These are phyloP conservation scores for Exophiala mesophila DNA, from an alignment of 2,329 filamentous ascomycete genomes.

Conservation along the genomic window DNA sequence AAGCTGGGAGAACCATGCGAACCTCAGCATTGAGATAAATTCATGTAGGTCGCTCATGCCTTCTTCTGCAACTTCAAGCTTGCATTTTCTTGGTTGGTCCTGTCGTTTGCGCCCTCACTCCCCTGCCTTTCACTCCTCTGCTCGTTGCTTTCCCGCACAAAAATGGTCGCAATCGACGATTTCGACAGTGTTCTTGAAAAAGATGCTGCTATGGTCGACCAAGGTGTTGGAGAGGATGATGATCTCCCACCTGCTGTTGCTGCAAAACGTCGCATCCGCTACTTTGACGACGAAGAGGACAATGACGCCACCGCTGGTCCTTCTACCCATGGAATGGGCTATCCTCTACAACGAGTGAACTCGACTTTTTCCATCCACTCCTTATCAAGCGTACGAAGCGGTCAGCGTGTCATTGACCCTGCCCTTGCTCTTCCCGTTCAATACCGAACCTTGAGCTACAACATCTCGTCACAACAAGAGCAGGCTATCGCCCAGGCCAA, in stretches of 20 bases:
- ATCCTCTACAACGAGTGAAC: constrained; percentile 10
- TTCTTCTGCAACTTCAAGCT: background rate
- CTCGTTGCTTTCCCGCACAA: background rate
- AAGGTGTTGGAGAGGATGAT: constrained; percentile 8
- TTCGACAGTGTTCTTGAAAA: constrained; percentile 3
- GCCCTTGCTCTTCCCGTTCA: constrained; percentile 29
- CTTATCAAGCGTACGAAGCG: constrained; percentile 20
- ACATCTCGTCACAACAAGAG: constrained; percentile 53
- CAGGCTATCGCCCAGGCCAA: constrained; percentile 40
- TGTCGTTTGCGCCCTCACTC: background rate
- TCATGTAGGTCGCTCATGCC: constrained; percentile 1
- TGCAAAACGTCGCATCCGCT: constrained; percentile 23
- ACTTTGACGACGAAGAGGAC: constrained; percentile 22
- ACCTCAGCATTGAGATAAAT: too few species aligned
- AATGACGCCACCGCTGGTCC: constrained; percentile 6
- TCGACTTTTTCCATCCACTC: constrained; percentile 19
- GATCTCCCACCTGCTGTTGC: constrained; percentile 15
- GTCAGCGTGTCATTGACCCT: constrained; percentile 25
- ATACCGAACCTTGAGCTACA: constrained; percentile 39
- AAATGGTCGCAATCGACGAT: constrained; percentile 2
- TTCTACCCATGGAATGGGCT: constrained; percentile 7
- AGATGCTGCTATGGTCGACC: background rate
- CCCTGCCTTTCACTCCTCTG: background rate
- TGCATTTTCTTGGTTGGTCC: background rate
- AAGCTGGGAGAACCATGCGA: background rate